phyloP scores from a whole-genome alignment of 2,329 filamentous ascomycete genomes.

The Dactylellina haptotyla region DNA sequence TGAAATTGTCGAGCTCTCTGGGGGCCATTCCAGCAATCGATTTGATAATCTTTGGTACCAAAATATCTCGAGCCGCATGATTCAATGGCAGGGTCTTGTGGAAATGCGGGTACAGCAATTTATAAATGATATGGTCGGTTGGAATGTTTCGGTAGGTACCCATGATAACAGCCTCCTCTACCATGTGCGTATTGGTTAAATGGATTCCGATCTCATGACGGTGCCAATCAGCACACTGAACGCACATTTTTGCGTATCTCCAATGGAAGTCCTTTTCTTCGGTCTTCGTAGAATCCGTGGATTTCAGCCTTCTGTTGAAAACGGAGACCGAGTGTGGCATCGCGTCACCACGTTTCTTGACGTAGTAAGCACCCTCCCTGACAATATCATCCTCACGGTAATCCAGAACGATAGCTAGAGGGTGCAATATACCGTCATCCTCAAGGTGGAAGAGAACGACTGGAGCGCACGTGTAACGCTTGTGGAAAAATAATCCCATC shows the following conservation, averaged over 20 bases:
- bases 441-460: constrained; percentile 64
- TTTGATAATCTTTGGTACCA: constrained; percentile 64
- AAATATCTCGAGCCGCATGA: constrained; percentile 63
- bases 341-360: neutral
- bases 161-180: constrained; percentile 66
- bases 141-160: constrained; percentile 63
- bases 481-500: constrained; percentile 46
- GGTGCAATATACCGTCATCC: constrained; percentile 64
- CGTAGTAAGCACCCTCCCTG: neutral
- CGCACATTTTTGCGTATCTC: constrained; percentile 67
- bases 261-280: constrained; percentile 66
- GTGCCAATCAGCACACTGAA: constrained; percentile 65
- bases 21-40: constrained; percentile 62
- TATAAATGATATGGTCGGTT: constrained; percentile 63
- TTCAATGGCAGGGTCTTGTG: constrained; percentile 66
- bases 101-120: constrained; percentile 65
- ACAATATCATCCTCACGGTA: constrained; percentile 61
- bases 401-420: constrained; percentile 66
- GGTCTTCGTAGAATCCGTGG: constrained; percentile 50
- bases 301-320: constrained; percentile 64
- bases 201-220: constrained; percentile 66
- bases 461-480: constrained; percentile 61
- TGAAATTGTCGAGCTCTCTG: constrained; percentile 60
- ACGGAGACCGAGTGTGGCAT: constrained; percentile 64
- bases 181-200: constrained; percentile 64